phyloP scores from a whole-genome alignment of 345 rosid genomes.

The Cardiospermum halicacabum region DNA sequence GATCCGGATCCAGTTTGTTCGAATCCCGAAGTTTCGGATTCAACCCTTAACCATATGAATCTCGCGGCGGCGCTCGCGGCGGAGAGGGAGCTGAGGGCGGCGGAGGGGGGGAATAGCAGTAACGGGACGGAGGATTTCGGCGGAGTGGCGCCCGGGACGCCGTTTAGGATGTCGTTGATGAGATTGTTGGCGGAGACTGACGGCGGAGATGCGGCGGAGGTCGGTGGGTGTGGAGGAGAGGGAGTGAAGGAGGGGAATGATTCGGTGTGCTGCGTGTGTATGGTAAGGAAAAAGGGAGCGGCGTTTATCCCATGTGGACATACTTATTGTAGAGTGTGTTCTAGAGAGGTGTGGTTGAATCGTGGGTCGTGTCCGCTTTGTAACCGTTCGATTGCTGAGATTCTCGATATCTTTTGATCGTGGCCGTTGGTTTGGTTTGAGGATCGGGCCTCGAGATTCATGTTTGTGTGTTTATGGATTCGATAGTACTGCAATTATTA shows the following conservation, averaged over 20 bases:
- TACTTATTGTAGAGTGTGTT: conserved; percentile 73
- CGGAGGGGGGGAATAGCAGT: conserved; percentile 10
- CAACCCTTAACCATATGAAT: conserved; percentile 49
- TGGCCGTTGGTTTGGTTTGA: too few relatives aligned
- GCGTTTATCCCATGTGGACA: conserved; percentile 89
- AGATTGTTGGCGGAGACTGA: conserved; percentile 64
- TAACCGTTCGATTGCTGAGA: conserved; percentile 59
- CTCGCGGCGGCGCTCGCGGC: conserved; percentile 89
- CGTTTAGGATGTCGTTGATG: conserved; percentile 71
- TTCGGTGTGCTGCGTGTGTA: conserved; percentile 75
- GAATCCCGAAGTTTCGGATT: conserved; percentile 14
- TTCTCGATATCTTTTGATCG: conserved; percentile 55
- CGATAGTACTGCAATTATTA: too few relatives aligned
- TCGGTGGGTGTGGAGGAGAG: conserved; percentile 11
- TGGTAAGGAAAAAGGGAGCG: conserved; percentile 63
- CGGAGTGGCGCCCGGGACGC: conserved; percentile 32
- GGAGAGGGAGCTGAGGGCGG: conserved; percentile 52
- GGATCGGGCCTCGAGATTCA: too few relatives aligned
- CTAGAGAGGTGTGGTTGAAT: conserved; percentile 61
- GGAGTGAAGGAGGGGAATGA: conserved; percentile 34
- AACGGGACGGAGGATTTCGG: not conserved
- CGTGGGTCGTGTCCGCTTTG: conserved; percentile 78
- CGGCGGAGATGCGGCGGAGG: conserved; percentile 21
- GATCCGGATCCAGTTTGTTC: conserved; percentile 19
- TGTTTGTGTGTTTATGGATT: too few relatives aligned